Percentiles rank a stretch among this genome's conserved stretches.
Conservation (phyloP, 2,329 filamentous ascomycete species). For the Phyllosticta paracitricarpa region DNA sequence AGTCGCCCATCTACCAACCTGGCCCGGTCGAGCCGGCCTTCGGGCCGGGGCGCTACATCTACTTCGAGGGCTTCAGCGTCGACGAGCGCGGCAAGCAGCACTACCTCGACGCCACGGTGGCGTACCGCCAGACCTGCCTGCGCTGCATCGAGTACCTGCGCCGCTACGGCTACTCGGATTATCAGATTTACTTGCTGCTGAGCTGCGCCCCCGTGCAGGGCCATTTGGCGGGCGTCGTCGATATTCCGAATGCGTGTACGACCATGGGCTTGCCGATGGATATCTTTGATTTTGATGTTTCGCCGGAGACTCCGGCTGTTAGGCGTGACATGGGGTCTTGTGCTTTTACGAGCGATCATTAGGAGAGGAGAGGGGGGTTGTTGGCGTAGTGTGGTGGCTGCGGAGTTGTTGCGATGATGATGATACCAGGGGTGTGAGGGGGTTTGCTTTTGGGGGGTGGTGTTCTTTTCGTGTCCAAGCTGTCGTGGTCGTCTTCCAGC, state of each 20-base stretch:
- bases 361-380: not conserved
- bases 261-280: constrained; percentile 84
- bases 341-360: constrained; percentile 43
- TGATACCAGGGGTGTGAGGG: not conserved
- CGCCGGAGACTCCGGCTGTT: constrained; percentile 51
- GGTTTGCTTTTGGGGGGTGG: no score
- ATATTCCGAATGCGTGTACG: constrained; percentile 85
- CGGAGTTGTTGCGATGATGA: not conserved
- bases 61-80: constrained; percentile 84
- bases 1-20: constrained; percentile 74
- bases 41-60: constrained; percentile 69
- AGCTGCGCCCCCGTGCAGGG: constrained; percentile 82
- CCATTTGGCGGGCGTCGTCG: constrained; percentile 79
- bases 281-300: constrained; percentile 91
- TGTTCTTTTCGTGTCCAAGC: no score
- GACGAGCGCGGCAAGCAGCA: constrained; percentile 84
- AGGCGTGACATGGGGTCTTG: constrained; percentile 62
- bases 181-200: constrained; percentile 78
- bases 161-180: constrained; percentile 58
- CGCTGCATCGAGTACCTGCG: constrained; percentile 71
- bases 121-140: constrained; percentile 73
- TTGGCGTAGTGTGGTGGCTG: not conserved
- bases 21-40: constrained; percentile 85
- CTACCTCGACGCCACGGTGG: constrained; percentile 76
- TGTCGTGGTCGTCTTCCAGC: no score